Base-by-base conservation (phyloP, 192 early-diverging fungal genomes). In the Coemansia sp. region DNA sequence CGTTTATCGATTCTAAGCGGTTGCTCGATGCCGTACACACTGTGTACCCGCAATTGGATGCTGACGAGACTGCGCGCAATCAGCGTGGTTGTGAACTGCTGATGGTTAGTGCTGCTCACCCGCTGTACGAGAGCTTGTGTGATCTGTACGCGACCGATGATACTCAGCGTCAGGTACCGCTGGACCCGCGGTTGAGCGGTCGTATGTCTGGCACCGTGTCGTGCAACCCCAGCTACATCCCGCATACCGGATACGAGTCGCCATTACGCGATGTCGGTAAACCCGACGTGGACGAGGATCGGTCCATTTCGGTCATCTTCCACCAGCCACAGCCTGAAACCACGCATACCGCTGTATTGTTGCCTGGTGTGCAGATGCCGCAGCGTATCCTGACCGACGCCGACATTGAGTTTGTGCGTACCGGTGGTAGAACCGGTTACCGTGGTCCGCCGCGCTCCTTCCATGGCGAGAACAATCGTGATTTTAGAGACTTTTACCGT, bases 1-100 rank as follows among this genome's bases (percentile, higher is more conserved):
- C 96, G 0, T 99, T 99, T 59, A 95, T 99, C 78, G 94, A 98
- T 70, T 87, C 96, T 65, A 75, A 85, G 58, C 87, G 95, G 35
- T 72, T 99, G 34, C 70, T 97, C 9, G 81, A 85, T 12, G 91
- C 93, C 14, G 84, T 96, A 72, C 74, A 87, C 33, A 84, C 87
- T 51, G 83, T 84, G 8, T 90, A 91, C 28, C 77, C 86, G 57
- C 68, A 85, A 51, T 73, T 98, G 33, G 86, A 86, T 1, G 79
- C 86, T 7, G 93, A 95, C 28, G 95, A 97, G 69, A 69, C 66
- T 8, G 65, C 70, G 28, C 89, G 97, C 28, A 98, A 98, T 69
- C 79, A 88, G 9, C 76, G 84, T 38, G 91, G 94, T 4, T 54
- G 76, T 20, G 85, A 87, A 59, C 34, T 86, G 3, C 63, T 94